Evolutionary conservation across 2,329 filamentous ascomycete species (phyloP), one percentile per base, ranked within the genome.

Genomic region (Periconia digitata): DNA sequence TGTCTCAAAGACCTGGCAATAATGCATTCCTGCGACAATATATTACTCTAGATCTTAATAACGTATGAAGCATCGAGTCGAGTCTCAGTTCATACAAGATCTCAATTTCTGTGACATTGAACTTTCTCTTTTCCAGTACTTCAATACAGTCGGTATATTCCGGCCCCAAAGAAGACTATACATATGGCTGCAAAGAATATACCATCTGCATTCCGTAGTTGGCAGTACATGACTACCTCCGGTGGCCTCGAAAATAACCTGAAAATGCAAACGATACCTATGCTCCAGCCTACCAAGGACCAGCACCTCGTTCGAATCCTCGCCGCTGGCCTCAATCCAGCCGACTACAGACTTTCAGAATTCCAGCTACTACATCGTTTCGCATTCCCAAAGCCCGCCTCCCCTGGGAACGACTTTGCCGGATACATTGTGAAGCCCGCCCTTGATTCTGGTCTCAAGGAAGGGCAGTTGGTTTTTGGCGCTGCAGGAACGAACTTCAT

Each of bases 271-370:
- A 73, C 32, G 22, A 40, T 47, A 17, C 45, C 45, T 20, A 47
- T 47, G 45, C 45, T 47, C 32, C 45, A 47, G 43, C 43, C 43
- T 22, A 34, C 35, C 18, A 35, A 39, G 17, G 44, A 41, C 37
- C 40, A 50, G 36, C 41, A 37, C 27, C 50, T 52, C 16, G 50
- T 55, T 47, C 43, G 42, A 39, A 44, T 51, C 29, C 32, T 45
- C 39, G 43, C 37, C 22, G 40, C 49, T 21, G 29, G 29, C 27
- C 61, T 85, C 49, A 86, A 86, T 66, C 82, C 82, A 0, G 78
- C 79, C n/a, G 84, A 86, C 74, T 81, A 82, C 74, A 86, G 85
- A 64, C 52, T 80, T 2, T 72, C 79, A 18, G 82, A 85, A 59
- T 66, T 77, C 41, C 62, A 74, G 0, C 20, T 73, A 6, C 38